These are phyloP conservation scores for Malassezia dermatis DNA, from an alignment of 1,284 basidiomycete genomes.

Conservation along the genomic window DNA sequence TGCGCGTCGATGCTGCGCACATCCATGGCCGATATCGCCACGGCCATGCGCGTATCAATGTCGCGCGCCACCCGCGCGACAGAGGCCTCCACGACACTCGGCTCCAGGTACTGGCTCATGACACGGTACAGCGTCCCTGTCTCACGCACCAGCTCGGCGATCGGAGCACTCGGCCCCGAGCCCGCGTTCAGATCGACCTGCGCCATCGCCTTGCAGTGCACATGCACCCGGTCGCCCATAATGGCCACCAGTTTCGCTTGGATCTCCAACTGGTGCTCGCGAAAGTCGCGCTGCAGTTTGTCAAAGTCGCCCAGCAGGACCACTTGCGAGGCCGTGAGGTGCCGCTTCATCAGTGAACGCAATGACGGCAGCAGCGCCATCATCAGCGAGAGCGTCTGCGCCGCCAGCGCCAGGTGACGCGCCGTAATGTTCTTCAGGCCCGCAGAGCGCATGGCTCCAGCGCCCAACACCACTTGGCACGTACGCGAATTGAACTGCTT, in stretches of 20 bases:
- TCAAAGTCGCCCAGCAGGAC: conserved; percentile 97
- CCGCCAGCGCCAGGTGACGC: conserved; percentile 83
- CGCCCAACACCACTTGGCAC: conserved; percentile 93
- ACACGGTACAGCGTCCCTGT: conserved; percentile 93
- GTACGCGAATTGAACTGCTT: conserved; percentile 87
- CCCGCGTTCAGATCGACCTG: conserved; percentile 17
- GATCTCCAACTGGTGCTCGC: conserved; percentile 98
- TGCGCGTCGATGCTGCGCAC: conserved; percentile 21
- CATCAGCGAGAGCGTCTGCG: conserved; percentile 85
- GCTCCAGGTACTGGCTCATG: conserved; percentile 69
- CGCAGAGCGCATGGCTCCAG: conserved; percentile 93
- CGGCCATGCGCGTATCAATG: conserved; percentile 30
- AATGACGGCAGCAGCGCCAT: conserved; percentile 92
- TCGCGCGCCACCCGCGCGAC: conserved; percentile 31
- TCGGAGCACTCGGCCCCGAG: conserved; percentile 48
- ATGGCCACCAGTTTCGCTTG: conserved; percentile 94
- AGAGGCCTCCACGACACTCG: conserved; percentile 28
- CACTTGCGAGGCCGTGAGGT: conserved; percentile 80
- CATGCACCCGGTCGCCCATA: conserved; percentile 85
- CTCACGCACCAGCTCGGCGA: conserved; percentile 85
- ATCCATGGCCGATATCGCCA: conserved; percentile 29
- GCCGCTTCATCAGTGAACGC: conserved; percentile 81
- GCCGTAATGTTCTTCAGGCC: conserved; percentile 97
- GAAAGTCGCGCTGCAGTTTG: conserved; percentile 92
- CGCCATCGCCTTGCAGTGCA: conserved; percentile 65